Conservation (phyloP, 2,329 filamentous ascomycete species). For the Verruconis gallopava region DNA sequence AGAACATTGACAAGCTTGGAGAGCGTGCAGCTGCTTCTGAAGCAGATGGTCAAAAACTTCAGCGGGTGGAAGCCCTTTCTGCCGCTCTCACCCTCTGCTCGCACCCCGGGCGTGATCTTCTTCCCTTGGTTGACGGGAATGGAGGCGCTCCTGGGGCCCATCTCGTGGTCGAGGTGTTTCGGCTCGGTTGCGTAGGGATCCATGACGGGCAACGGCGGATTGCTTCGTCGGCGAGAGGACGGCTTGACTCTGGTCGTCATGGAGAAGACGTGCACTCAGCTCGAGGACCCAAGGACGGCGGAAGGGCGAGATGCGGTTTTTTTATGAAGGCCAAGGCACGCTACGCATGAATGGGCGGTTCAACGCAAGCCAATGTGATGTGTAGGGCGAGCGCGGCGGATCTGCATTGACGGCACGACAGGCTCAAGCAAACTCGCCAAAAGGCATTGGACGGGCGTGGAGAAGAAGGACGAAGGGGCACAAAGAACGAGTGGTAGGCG, state of each 20-base stretch:
- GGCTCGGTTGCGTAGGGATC: not conserved
- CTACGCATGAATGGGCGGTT: no score
- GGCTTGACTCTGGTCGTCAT: not conserved
- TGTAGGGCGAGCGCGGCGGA: no score
- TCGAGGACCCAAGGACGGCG: no score
- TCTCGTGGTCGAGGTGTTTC: not conserved
- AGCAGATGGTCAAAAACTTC: constrained; percentile 51
- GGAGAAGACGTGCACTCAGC: no score
- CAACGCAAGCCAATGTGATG: no score
- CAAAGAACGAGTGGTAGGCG: no score
- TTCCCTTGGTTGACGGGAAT: constrained; percentile 8
- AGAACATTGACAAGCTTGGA: constrained; percentile 57
- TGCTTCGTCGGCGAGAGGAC: not conserved
- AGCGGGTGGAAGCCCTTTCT: constrained; percentile 50
- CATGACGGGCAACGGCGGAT: not conserved
- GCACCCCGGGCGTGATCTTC: constrained; percentile 9
- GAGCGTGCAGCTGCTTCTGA: constrained; percentile 48
- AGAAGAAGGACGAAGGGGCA: no score
- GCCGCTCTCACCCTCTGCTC: constrained; percentile 52
- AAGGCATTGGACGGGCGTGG: no score
- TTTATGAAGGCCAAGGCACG: no score
- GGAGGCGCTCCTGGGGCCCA: not conserved
- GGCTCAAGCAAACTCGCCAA: no score
- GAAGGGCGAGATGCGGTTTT: no score
- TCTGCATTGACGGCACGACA: no score